Evolutionary conservation across 2,329 filamentous ascomycete genomes (phyloP).

Genomic region (Madurella fahalii): DNA sequence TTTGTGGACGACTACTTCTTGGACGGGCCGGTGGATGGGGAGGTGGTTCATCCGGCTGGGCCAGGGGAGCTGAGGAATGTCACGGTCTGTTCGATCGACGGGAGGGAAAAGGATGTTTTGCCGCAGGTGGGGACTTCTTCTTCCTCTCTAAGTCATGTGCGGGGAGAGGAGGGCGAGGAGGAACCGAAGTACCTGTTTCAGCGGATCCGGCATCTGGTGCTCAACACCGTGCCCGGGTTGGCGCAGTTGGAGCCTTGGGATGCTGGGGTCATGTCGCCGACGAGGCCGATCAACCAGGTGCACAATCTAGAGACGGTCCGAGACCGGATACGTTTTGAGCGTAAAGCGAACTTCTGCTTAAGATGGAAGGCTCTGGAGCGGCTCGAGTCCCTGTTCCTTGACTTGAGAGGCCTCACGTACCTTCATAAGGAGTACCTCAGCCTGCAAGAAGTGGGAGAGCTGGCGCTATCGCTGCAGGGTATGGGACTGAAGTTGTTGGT

Average conservation of each 20-base stretch:
- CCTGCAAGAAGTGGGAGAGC: not conserved
- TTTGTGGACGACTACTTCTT: slow-evolving; percentile 5
- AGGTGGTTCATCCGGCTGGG: not conserved
- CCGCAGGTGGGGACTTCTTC: not conserved
- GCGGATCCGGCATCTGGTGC: slow-evolving; percentile 7
- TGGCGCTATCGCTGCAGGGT: slow-evolving; percentile 8
- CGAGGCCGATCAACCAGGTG: not conserved
- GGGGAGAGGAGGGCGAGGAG: not conserved
- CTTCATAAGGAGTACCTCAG: not conserved
- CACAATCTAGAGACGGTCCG: not conserved
- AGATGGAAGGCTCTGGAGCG: slow-evolving; percentile 9
- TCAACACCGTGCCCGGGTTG: slow-evolving; percentile 1
- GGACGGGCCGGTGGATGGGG: not conserved
- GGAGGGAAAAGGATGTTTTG: slow-evolving; percentile 3
- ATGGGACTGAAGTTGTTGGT: slow-evolving; percentile 12
- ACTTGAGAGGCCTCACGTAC: slow-evolving; percentile 10
- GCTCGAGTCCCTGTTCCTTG: slow-evolving; percentile 18
- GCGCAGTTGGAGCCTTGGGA: not conserved
- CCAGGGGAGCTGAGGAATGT: too few species aligned
- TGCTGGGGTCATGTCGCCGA: not conserved
- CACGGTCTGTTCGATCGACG: not conserved
- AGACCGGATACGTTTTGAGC: slow-evolving; percentile 1
- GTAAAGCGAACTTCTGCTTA: slow-evolving; percentile 7
- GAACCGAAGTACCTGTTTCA: slow-evolving; percentile 4
- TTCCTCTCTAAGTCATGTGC: too few species aligned